phyloP scores from a whole-genome alignment of 306 rosid species.

The Inga laurina region DNA sequence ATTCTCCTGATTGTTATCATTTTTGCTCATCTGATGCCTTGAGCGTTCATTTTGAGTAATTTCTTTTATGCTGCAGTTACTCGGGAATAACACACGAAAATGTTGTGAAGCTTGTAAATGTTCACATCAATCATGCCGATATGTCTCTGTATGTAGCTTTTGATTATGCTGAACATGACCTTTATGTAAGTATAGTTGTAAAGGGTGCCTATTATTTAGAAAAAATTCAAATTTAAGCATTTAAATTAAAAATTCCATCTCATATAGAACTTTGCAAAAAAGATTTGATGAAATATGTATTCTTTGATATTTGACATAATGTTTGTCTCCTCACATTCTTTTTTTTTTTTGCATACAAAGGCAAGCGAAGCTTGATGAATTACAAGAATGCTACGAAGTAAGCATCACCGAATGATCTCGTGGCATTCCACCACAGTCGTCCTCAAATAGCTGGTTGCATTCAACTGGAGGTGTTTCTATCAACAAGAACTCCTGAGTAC shows the following conservation, averaged over 20 bases:
- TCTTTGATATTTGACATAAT: slow-evolving; percentile 8
- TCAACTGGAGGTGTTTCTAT: too few species aligned
- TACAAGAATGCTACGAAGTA: too few species aligned
- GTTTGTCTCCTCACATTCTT: too few species aligned
- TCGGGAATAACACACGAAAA: slow-evolving; percentile 93
- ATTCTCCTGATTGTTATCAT: neutral
- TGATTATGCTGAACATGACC: slow-evolving; percentile 96
- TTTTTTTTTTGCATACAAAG: too few species aligned
- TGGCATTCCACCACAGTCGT: too few species aligned
- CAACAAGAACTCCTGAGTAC: too few species aligned
- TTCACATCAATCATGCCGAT: slow-evolving; percentile 88
- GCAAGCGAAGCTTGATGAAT: too few species aligned
- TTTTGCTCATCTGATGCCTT: slow-evolving; percentile 11
- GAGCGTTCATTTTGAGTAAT: slow-evolving; percentile 16
- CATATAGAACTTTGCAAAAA: neutral
- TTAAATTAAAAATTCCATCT: slow-evolving; percentile 14
- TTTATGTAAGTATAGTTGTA: slow-evolving; percentile 66
- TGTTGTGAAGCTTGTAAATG: slow-evolving; percentile 94
- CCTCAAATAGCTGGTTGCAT: too few species aligned
- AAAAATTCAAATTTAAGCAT: neutral
- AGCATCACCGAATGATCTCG: too few species aligned
- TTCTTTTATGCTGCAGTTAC: slow-evolving; percentile 60
- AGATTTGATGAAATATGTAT: slow-evolving; percentile 2
- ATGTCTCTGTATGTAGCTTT: slow-evolving; percentile 96
- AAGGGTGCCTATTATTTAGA: slow-evolving; percentile 11